Conservation (phyloP, 176 grass and related monocot species). For the Phoenix roebelenii region DNA sequence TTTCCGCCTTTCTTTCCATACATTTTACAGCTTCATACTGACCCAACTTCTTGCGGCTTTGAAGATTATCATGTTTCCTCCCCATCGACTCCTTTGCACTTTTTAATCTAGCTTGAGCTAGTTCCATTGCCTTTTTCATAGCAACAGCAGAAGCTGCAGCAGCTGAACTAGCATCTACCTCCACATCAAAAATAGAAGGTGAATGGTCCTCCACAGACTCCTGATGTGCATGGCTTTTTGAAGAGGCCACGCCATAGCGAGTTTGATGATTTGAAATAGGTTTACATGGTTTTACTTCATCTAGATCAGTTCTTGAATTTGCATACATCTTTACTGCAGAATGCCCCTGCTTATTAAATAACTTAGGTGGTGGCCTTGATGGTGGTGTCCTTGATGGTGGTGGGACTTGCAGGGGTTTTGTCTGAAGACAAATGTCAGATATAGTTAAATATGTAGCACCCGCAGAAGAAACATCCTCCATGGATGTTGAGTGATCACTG, state of each 20-base stretch:
- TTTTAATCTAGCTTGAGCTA: slow-evolving; percentile 88
- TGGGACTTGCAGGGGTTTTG: slow-evolving; percentile 39
- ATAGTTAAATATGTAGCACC: slow-evolving; percentile 52
- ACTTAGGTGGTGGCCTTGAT: slow-evolving; percentile 42
- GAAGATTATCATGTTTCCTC: slow-evolving; percentile 53
- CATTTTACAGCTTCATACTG: slow-evolving; percentile 32
- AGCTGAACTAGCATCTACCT: slow-evolving; percentile 50
- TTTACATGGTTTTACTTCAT: slow-evolving; percentile 8
- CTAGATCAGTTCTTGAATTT: slow-evolving; percentile 14
- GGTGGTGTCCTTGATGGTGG: slow-evolving; percentile 46
- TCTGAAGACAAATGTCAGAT: slow-evolving; percentile 37
- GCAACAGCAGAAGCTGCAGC: slow-evolving; percentile 48
- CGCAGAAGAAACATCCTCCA: slow-evolving; percentile 30
- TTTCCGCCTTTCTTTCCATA: slow-evolving; percentile 26
- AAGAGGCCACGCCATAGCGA: neutral
- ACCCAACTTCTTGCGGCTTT: slow-evolving; percentile 38
- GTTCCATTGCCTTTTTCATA: slow-evolving; percentile 92
- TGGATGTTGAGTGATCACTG: slow-evolving; percentile 53
- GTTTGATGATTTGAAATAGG: neutral
- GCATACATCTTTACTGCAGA: slow-evolving; percentile 10
- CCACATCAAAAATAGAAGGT: slow-evolving; percentile 33
- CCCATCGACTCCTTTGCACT: slow-evolving; percentile 89
- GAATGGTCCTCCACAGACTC: slow-evolving; percentile 18
- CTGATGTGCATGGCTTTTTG: slow-evolving; percentile 14
- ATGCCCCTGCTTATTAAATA: slow-evolving; percentile 31